phyloP scores from a whole-genome alignment of 2,329 filamentous ascomycete species.

The Botryosphaeria dothidea region DNA sequence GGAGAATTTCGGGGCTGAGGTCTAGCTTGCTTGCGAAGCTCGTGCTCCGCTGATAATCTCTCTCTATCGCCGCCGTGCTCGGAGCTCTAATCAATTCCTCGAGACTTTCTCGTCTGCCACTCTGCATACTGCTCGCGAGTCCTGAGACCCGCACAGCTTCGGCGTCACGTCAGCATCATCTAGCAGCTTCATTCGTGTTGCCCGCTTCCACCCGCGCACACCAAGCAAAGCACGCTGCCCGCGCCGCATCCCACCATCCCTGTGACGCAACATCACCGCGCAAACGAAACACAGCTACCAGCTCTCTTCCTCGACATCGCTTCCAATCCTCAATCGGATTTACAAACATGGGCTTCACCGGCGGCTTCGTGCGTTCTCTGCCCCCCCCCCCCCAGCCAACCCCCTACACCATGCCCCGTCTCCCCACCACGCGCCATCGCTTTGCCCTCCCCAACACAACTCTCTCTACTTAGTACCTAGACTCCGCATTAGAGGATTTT shows the following conservation, averaged over 20 bases:
- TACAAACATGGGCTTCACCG: slow-evolving; percentile 51
- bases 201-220: neutral
- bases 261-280: neutral
- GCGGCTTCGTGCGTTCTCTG: slow-evolving; percentile 47
- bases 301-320: neutral
- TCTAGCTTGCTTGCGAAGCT: neutral
- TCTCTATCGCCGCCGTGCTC: slow-evolving; percentile 15
- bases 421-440: neutral
- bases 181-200: neutral
- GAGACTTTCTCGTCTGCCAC: neutral
- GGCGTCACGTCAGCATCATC: neutral
- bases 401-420: neutral
- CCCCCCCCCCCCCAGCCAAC: neutral
- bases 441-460: slow-evolving; percentile 20
- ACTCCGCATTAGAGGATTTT: too few relatives aligned
- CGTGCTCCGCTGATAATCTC: slow-evolving; percentile 16
- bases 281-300: neutral
- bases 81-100: neutral
- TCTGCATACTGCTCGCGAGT: neutral
- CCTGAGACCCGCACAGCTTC: neutral
- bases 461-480: too few relatives aligned
- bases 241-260: neutral
- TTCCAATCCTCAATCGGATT: neutral
- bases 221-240: neutral
- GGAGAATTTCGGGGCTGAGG: neutral